phyloP scores from a whole-genome alignment of 2,329 filamentous ascomycete genomes.

The Arthrobotrys sinensis region DNA sequence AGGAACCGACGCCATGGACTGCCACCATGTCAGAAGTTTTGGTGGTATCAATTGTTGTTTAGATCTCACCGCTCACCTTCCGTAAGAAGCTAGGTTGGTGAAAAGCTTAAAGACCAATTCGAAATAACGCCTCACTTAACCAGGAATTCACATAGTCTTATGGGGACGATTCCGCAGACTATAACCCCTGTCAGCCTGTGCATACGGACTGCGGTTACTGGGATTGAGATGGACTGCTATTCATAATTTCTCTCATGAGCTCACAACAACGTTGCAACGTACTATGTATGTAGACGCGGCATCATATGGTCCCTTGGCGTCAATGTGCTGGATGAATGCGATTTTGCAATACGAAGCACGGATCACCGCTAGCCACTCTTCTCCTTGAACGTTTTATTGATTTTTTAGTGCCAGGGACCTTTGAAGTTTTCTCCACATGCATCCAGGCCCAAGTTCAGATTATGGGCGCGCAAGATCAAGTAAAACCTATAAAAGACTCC shows the following conservation, averaged over 20 bases:
- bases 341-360: constrained; percentile 31
- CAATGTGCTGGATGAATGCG: constrained; percentile 14
- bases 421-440: not conserved
- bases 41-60: constrained; percentile 20
- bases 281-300: constrained; percentile 19
- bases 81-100: constrained; percentile 21
- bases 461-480: not conserved
- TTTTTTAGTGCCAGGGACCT: not conserved
- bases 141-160: constrained; percentile 34
- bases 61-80: constrained; percentile 43
- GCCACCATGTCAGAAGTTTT: constrained; percentile 9
- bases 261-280: too few species aligned
- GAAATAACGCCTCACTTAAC: constrained; percentile 23
- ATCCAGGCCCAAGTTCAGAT: not conserved
- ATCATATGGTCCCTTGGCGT: constrained; percentile 30
- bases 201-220: constrained; percentile 23
- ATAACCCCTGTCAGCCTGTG: constrained; percentile 12
- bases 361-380: constrained; percentile 9
- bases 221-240: constrained; percentile 10
- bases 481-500: constrained; percentile 27
- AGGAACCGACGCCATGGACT: constrained; percentile 38
- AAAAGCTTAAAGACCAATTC: constrained; percentile 36
- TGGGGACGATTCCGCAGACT: constrained; percentile 31
- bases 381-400: constrained; percentile 3
- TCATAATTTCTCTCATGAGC: constrained; percentile 26